A percentile compares a stretch with the other conserved stretches of the same genome.
phyloP scores from a whole-genome alignment of 164 flowering plant species.

The Amborella trichopoda region DNA sequence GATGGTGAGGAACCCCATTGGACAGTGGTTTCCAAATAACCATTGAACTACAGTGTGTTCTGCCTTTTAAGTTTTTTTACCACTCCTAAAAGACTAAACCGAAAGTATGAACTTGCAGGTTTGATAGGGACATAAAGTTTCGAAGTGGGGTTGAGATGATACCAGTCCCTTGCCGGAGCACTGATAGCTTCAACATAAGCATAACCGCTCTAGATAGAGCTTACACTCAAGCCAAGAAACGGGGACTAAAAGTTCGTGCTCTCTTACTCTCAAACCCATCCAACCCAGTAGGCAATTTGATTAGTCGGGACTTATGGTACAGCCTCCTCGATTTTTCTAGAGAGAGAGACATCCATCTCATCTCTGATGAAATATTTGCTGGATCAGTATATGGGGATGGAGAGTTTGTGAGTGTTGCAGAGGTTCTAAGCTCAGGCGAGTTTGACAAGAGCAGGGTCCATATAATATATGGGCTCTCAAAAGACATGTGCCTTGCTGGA shows the following conservation, averaged over 20 bases:
- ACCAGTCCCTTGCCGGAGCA: slow-evolving; percentile 90
- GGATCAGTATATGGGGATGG: slow-evolving; percentile 59
- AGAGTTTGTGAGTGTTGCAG: slow-evolving; percentile 86
- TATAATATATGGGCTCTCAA: slow-evolving; percentile 62
- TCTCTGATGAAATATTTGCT: slow-evolving; percentile 72
- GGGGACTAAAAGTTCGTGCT: slow-evolving; percentile 76
- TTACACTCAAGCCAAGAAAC: slow-evolving; percentile 84
- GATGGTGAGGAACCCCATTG: too few species aligned
- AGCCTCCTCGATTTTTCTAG: slow-evolving; percentile 75
- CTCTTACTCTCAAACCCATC: slow-evolving; percentile 79
- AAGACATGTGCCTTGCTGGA: slow-evolving; percentile 70
- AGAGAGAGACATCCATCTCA: slow-evolving; percentile 84
- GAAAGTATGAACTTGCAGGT: slow-evolving; percentile 29
- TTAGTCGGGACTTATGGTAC: slow-evolving; percentile 43
- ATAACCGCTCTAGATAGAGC: slow-evolving; percentile 68
- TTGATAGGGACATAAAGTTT: slow-evolving; percentile 79
- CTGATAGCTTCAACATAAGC: slow-evolving; percentile 63
- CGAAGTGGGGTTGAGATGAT: slow-evolving; percentile 83
- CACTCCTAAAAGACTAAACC: too few species aligned
- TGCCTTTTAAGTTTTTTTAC: background rate
- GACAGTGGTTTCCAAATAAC: too few species aligned
- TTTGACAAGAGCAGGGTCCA: slow-evolving; percentile 67
- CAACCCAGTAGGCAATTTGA: slow-evolving; percentile 69
- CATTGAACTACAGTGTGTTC: too few species aligned
- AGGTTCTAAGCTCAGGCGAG: slow-evolving; percentile 51